Conservation (phyloP, 208 protist species). For the Leishmania mexicana region DNA sequence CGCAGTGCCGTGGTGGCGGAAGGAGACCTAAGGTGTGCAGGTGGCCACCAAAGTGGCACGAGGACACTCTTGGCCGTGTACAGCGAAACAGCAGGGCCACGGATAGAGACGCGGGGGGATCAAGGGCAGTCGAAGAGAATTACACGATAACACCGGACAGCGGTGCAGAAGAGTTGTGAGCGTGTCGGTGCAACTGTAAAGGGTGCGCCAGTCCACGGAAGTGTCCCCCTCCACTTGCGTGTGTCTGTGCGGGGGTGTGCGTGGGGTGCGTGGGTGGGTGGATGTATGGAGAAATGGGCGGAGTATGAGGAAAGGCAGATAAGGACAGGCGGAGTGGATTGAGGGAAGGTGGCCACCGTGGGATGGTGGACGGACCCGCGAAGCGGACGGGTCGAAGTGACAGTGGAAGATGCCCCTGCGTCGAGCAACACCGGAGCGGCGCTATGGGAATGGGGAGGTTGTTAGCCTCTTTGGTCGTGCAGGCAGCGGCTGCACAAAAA, state of each 20-base stretch:
- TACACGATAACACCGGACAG: neutral
- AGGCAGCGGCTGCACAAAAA: neutral
- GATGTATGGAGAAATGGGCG: too few relatives aligned
- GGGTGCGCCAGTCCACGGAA: too few relatives aligned
- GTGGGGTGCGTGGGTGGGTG: neutral
- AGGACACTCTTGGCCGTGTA: too few relatives aligned
- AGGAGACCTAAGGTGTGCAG: too few relatives aligned
- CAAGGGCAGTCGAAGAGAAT: too few relatives aligned
- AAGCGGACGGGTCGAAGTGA: neutral
- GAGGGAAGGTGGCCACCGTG: neutral
- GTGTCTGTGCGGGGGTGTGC: neutral
- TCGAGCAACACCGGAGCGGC: neutral
- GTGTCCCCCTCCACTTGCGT: too few relatives aligned
- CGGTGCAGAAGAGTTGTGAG: neutral
- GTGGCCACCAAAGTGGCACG: too few relatives aligned
- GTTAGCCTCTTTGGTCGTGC: neutral
- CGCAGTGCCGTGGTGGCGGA: too few relatives aligned
- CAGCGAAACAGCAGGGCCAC: too few relatives aligned
- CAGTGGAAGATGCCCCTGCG: neutral
- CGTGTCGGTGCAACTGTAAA: neutral
- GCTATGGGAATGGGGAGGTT: neutral
- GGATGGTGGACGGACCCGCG: neutral
- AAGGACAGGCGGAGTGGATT: too few relatives aligned
- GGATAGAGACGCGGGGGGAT: too few relatives aligned
- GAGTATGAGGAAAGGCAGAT: too few relatives aligned